Evolutionary conservation across 768 basidiomycete species (phyloP).

Genomic region (Suillus weaverae): DNA sequence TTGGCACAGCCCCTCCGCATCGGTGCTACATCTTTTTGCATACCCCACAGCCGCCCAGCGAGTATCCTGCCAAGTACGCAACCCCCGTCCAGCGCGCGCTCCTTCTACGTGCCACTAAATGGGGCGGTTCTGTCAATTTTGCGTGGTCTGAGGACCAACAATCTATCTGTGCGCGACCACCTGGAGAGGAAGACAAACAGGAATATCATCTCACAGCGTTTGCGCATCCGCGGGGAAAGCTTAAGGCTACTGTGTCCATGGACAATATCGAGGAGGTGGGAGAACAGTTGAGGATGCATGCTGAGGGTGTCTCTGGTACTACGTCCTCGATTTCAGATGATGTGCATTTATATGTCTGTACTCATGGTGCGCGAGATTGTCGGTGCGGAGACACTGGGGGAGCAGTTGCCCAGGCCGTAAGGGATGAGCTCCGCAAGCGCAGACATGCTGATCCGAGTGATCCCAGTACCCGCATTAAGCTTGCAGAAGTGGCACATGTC

Average conservation of each 20-base stretch:
- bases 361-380: slow-evolving; percentile 78
- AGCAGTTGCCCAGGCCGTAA: slow-evolving; percentile 53
- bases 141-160: slow-evolving; percentile 45
- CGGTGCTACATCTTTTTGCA: slow-evolving; percentile 57
- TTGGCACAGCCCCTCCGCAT: slow-evolving; percentile 56
- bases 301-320: slow-evolving; percentile 15
- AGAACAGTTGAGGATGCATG: slow-evolving; percentile 32
- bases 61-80: slow-evolving; percentile 47
- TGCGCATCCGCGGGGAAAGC: slow-evolving; percentile 43
- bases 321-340: slow-evolving; percentile 17
- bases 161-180: slow-evolving; percentile 12
- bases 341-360: slow-evolving; percentile 66
- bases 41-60: slow-evolving; percentile 45
- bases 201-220: slow-evolving; percentile 51
- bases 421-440: slow-evolving; percentile 48
- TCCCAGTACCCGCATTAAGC: slow-evolving; percentile 36
- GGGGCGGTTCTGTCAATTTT: slow-evolving; percentile 63
- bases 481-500: slow-evolving; percentile 75
- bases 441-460: slow-evolving; percentile 27
- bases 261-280: slow-evolving; percentile 53
- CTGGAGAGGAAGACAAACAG: slow-evolving; percentile 8
- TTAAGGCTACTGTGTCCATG: slow-evolving; percentile 48
- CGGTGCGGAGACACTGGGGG: slow-evolving; percentile 71
- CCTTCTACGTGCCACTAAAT: slow-evolving; percentile 42
- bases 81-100: slow-evolving; percentile 54